Percentiles rank a stretch among this genome's conserved stretches.
Evolutionary conservation across 805 yeast species (phyloP).

Genomic region (Kluyveromyces starmeri): DNA sequence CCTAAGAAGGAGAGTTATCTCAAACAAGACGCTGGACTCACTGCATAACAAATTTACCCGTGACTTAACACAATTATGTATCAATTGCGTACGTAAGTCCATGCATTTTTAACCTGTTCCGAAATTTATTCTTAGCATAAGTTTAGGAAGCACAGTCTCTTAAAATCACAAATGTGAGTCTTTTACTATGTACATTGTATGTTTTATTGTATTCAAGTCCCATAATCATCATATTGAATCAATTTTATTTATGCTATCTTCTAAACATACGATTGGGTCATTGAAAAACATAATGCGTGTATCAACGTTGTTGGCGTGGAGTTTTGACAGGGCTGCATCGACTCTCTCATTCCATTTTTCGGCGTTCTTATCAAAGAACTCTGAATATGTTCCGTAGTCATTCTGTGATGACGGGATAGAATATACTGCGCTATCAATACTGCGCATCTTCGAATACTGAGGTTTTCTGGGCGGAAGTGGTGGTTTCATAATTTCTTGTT

Average conservation of each 20-base stretch:
- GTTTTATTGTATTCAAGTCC: neutral
- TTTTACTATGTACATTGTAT: neutral
- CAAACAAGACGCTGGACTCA: slow-evolving; percentile 5
- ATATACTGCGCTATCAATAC: slow-evolving; percentile 9
- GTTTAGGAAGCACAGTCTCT: too few species aligned
- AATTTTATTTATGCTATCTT: slow-evolving; percentile 15
- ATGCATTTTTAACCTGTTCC: too few species aligned
- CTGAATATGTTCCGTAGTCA: slow-evolving; percentile 20
- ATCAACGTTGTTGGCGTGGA: slow-evolving; percentile 14
- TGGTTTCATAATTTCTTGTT: slow-evolving; percentile 13
- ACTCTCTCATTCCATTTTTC: slow-evolving; percentile 52
- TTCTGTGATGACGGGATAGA: slow-evolving; percentile 23
- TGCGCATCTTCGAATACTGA: slow-evolving; percentile 4
- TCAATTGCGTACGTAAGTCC: too few species aligned
- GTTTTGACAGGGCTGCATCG: slow-evolving; percentile 28
- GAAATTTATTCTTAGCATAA: too few species aligned
- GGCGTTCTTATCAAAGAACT: slow-evolving; percentile 38
- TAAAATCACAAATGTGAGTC: too few species aligned
- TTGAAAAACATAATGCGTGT: slow-evolving; percentile 24
- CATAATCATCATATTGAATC: neutral
- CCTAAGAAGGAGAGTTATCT: slow-evolving; percentile 8
- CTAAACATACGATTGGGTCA: slow-evolving; percentile 20
- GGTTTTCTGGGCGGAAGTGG: slow-evolving; percentile 30
- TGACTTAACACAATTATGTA: too few species aligned
- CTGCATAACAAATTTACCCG: slow-evolving; percentile 6